Evolutionary conservation across 148 eudicot genomes (phyloP).

Genomic region (Diospyros lotus): DNA sequence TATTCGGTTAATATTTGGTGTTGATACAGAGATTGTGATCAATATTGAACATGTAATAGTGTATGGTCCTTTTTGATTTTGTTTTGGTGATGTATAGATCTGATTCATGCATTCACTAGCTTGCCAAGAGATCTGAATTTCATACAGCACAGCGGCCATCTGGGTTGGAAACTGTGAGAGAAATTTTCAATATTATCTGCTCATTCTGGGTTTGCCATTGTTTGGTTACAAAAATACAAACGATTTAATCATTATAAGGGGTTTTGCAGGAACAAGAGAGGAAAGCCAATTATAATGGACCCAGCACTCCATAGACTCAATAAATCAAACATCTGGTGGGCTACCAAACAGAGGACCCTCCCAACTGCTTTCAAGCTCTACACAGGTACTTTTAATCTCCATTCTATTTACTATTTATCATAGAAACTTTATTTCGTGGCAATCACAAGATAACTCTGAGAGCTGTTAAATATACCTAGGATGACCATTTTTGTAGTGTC

Average conservation of each 20-base stretch:
- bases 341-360: conserved; percentile 69
- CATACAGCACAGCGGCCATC: conserved; percentile 66
- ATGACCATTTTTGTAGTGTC: too few species aligned
- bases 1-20: too few species aligned
- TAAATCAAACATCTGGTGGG: conserved; percentile 95
- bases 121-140: conserved; percentile 81
- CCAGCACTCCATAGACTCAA: conserved; percentile 74
- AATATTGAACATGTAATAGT: too few species aligned
- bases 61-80: too few species aligned
- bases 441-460: too few species aligned
- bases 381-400: conserved; percentile 53
- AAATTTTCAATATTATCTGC: not conserved
- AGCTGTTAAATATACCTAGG: too few species aligned
- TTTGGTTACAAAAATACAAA: too few species aligned
- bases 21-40: too few species aligned
- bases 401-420: too few species aligned
- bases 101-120: conserved; percentile 74
- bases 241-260: too few species aligned
- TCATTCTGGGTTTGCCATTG: too few species aligned
- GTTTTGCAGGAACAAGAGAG: conserved; percentile 75
- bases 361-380: conserved; percentile 91
- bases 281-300: conserved; percentile 80
- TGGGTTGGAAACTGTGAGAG: conserved; percentile 96
- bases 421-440: too few species aligned
- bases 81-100: conserved; percentile 35